A percentile compares a stretch with the other conserved stretches of the same genome.
phyloP scores from a whole-genome alignment of 768 basidiomycete genomes.

The Asterophora lycoperdoides region DNA sequence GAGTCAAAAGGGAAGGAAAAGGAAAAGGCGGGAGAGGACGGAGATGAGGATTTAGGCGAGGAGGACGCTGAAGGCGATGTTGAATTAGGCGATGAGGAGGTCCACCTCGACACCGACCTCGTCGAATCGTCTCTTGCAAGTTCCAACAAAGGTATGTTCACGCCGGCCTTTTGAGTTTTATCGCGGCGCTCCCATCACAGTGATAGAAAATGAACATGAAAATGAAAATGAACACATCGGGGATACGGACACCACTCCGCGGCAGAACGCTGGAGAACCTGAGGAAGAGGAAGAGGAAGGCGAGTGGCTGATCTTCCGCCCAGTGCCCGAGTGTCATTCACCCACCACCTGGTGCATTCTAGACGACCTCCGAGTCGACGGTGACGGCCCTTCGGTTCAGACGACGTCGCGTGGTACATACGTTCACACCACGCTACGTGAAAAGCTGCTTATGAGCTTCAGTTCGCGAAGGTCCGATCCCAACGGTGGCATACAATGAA shows the following conservation, averaged over 20 bases:
- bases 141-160: slow-evolving; percentile 17
- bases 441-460: slow-evolving; percentile 21
- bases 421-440: slow-evolving; percentile 14
- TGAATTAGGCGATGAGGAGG: not conserved
- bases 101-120: slow-evolving; percentile 1
- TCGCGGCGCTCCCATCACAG: not conserved
- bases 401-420: slow-evolving; percentile 15
- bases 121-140: slow-evolving; percentile 18
- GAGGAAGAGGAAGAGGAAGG: too few relatives aligned
- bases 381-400: not conserved
- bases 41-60: not conserved
- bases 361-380: slow-evolving; percentile 8
- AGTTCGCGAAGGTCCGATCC: slow-evolving; percentile 14
- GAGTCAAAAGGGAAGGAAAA: slow-evolving; percentile 11
- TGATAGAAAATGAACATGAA: slow-evolving; percentile 13
- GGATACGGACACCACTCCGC: not conserved
- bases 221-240: too few relatives aligned
- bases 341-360: not conserved
- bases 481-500: slow-evolving; percentile 5
- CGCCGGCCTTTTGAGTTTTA: too few relatives aligned
- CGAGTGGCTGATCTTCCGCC: too few relatives aligned
- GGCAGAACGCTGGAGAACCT: not conserved
- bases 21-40: not conserved
- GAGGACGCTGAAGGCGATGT: slow-evolving; percentile 13
- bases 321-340: not conserved